Conservation (phyloP, 2,329 filamentous ascomycete species). For the Purpureocillium lavendulum region DNA sequence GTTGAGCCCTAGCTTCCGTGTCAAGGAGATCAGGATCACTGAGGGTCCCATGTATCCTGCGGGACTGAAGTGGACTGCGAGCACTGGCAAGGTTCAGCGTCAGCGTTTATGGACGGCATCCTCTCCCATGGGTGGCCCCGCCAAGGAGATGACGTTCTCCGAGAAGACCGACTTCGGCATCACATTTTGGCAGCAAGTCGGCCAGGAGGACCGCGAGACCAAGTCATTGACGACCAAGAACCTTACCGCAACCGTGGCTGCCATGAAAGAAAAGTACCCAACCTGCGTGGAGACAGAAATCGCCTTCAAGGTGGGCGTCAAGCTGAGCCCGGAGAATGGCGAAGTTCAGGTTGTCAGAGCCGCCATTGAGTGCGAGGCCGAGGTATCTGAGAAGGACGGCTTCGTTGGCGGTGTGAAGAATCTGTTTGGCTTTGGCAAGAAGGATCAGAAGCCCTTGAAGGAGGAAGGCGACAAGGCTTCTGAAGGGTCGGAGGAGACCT, state of each 20-base stretch:
- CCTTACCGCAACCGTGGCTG: conserved; percentile 71
- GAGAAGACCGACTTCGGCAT: conserved; percentile 76
- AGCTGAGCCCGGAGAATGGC: conserved; percentile 63
- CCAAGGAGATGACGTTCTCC: conserved; percentile 80
- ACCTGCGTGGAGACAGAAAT: conserved; percentile 71
- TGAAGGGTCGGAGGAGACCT: conserved; percentile 25
- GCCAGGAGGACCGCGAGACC: conserved; percentile 49
- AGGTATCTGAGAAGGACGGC: conserved; percentile 63
- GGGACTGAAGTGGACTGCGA: conserved; percentile 64
- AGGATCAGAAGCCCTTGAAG: conserved; percentile 69
- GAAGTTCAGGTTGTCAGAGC: conserved; percentile 71
- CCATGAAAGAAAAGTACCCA: conserved; percentile 65
- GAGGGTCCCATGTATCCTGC: conserved; percentile 69
- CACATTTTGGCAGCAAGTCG: conserved; percentile 67
- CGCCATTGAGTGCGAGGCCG: conserved; percentile 78
- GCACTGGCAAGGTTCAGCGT: conserved; percentile 61
- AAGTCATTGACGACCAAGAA: conserved; percentile 70
- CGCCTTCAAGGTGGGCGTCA: conserved; percentile 69
- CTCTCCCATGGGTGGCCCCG: conserved; percentile 63
- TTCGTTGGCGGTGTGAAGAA: conserved; percentile 94
- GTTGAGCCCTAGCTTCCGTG: conserved; percentile 89
- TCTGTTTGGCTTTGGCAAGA: conserved; percentile 88
- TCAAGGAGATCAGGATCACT: conserved; percentile 87
- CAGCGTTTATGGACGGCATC: conserved; percentile 77
- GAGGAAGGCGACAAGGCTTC: conserved; percentile 47